A percentile compares a stretch with the other conserved stretches of the same genome.
Evolutionary conservation across 208 protist genomes (phyloP).

Genomic region (Leishmania tropica): DNA sequence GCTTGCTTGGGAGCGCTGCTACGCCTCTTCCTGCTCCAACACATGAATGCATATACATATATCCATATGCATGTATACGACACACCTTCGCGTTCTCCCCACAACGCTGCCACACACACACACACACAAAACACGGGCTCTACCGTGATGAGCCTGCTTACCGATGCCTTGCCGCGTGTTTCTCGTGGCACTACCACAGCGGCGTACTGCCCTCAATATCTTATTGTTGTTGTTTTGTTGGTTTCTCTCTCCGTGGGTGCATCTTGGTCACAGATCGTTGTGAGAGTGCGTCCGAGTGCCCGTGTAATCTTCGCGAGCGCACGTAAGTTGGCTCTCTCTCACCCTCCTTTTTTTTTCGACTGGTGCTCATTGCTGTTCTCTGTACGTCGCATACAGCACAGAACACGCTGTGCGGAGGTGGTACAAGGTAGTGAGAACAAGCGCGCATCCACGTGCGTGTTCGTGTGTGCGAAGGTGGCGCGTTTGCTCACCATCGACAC

Average conservation of each 20-base stretch:
- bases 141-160: background rate
- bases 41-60: background rate
- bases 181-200: background rate
- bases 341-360: background rate
- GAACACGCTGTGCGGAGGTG: background rate
- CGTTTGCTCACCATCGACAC: background rate
- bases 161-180: background rate
- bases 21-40: background rate
- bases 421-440: background rate
- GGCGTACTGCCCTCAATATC: background rate
- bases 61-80: background rate
- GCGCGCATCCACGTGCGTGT: background rate
- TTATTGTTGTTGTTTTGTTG: background rate
- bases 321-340: background rate
- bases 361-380: background rate
- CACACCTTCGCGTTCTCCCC: background rate
- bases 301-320: background rate
- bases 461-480: background rate
- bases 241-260: constrained; percentile 1
- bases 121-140: background rate
- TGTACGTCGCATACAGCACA: background rate
- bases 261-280: background rate
- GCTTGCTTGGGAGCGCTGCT: background rate
- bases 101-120: background rate
- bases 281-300: background rate